These are phyloP conservation scores for Batrachochytrium dendrobatidis DNA, from an alignment of 371 early-diverging fungal genomes.

Conservation along the genomic window DNA sequence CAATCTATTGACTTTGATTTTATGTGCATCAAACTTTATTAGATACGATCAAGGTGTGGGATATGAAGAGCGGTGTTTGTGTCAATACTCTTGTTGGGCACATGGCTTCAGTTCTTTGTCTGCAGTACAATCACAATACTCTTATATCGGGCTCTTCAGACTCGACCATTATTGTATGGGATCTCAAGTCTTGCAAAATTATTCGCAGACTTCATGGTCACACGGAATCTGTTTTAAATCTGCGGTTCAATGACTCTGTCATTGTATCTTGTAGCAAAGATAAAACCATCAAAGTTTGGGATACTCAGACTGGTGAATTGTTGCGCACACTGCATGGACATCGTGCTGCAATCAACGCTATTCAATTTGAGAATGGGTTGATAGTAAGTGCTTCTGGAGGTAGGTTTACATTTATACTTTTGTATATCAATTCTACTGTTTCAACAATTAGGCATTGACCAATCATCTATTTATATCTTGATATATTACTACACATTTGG, in stretches of 20 bases:
- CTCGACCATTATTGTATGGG: slow-evolving; percentile 79
- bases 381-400: slow-evolving; percentile 36
- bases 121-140: slow-evolving; percentile 66
- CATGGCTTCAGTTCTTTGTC: slow-evolving; percentile 75
- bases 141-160: slow-evolving; percentile 91
- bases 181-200: slow-evolving; percentile 41
- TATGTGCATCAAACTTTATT: slow-evolving; percentile 5
- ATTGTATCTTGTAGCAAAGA: slow-evolving; percentile 38
- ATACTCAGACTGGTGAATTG: slow-evolving; percentile 32
- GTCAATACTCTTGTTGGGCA: slow-evolving; percentile 75
- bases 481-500: background rate
- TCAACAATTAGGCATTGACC: background rate
- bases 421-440: background rate
- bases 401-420: too few species aligned
- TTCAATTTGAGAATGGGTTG: slow-evolving; percentile 63
- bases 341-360: slow-evolving; percentile 80
- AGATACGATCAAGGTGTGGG: slow-evolving; percentile 78
- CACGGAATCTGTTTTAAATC: slow-evolving; percentile 66
- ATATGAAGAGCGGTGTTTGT: slow-evolving; percentile 57
- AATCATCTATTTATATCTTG: background rate
- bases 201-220: slow-evolving; percentile 59
- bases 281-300: slow-evolving; percentile 43
- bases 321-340: slow-evolving; percentile 69
- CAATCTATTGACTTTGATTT: slow-evolving; percentile 12
- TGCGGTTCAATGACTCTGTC: slow-evolving; percentile 57